Percentiles rank a stretch among this genome's conserved stretches.
phyloP scores from a whole-genome alignment of 768 basidiomycete genomes.

The Tricholoma bakamatsutake region DNA sequence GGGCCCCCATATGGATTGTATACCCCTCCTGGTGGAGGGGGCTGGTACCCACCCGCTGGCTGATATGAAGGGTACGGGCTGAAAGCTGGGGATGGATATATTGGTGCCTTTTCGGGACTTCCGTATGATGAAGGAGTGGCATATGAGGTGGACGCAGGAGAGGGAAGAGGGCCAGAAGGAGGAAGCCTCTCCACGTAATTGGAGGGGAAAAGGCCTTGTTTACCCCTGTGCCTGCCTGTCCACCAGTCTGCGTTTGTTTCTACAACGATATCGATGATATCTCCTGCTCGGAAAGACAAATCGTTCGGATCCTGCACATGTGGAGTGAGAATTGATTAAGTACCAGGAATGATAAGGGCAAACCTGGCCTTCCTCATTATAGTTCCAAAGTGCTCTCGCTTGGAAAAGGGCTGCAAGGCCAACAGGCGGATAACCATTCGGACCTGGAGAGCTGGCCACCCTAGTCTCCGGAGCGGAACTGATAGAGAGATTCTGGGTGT shows the following conservation, averaged over 20 bases:
- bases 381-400: conserved; percentile 60
- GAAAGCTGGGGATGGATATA: conserved; percentile 13
- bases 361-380: conserved; percentile 55
- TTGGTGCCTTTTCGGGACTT: background rate
- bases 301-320: conserved; percentile 65
- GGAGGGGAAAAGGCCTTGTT: conserved; percentile 73
- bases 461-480: too few relatives aligned
- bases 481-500: too few relatives aligned
- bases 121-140: background rate
- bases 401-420: conserved; percentile 19
- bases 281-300: conserved; percentile 69
- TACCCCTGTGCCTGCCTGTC: conserved; percentile 60
- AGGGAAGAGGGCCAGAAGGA: conserved; percentile 14
- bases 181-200: conserved; percentile 60
- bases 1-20: conserved; percentile 42
- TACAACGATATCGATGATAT: conserved; percentile 70
- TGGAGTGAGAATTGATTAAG: conserved; percentile 2
- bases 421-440: background rate
- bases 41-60: background rate
- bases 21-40: conserved; percentile 17
- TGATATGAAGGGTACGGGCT: conserved; percentile 8
- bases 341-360: conserved; percentile 10
- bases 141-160: conserved; percentile 20
- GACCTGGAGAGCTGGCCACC: too few relatives aligned
- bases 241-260: conserved; percentile 89